phyloP scores from a whole-genome alignment of 768 basidiomycete genomes.

The Obba rivulosa region DNA sequence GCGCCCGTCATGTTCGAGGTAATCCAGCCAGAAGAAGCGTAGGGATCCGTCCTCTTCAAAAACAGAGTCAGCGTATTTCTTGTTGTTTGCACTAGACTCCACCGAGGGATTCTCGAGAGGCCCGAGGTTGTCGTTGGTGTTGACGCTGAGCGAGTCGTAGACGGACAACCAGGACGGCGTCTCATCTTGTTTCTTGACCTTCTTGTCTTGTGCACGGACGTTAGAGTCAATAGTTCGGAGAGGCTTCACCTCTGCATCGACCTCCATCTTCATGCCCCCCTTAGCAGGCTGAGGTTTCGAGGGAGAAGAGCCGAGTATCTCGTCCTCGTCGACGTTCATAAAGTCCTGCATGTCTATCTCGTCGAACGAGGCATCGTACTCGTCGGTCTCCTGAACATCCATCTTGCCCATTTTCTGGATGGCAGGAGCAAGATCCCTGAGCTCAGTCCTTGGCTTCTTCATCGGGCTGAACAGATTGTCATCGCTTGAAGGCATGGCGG shows the following conservation, averaged over 20 bases:
- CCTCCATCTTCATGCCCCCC: constrained; percentile 26
- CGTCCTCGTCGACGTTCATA: constrained; percentile 55
- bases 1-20: constrained; percentile 79
- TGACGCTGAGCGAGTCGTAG: constrained; percentile 65
- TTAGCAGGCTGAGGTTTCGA: constrained; percentile 4
- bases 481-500: constrained; percentile 44
- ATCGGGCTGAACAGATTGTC: constrained; percentile 62
- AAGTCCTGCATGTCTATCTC: constrained; percentile 55
- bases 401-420: constrained; percentile 53
- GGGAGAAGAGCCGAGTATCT: constrained; percentile 12
- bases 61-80: constrained; percentile 43
- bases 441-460: constrained; percentile 53
- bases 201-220: constrained; percentile 23
- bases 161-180: constrained; percentile 68
- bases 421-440: constrained; percentile 45
- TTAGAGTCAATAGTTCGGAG: constrained; percentile 18
- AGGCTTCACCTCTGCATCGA: constrained; percentile 13
- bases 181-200: constrained; percentile 37
- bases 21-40: constrained; percentile 95
- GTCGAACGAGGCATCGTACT: constrained; percentile 37
- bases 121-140: constrained; percentile 56
- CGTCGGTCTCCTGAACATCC: constrained; percentile 39
- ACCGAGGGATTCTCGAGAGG: constrained; percentile 27
- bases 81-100: constrained; percentile 19
- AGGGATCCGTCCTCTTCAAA: constrained; percentile 83